phyloP scores from a whole-genome alignment of 1,284 basidiomycete genomes.

The Phylloboletellus chloephorus region DNA sequence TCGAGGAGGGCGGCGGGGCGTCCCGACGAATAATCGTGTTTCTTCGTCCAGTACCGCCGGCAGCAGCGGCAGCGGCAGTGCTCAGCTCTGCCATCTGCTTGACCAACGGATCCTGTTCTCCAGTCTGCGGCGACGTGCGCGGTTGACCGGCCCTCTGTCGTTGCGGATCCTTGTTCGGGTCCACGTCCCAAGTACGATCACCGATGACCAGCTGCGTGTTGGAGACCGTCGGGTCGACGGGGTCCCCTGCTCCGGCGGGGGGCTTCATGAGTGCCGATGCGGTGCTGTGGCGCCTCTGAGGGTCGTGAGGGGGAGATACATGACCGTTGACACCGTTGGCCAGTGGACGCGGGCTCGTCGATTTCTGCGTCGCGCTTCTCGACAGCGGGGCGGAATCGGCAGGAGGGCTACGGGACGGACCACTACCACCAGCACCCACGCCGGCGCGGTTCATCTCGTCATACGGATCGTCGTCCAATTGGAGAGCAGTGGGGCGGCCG shows the following conservation, averaged over 20 bases:
- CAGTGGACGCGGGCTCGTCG: slow-evolving; percentile 15
- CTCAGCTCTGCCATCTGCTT: slow-evolving; percentile 59
- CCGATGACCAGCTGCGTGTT: slow-evolving; percentile 67
- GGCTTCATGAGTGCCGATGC: slow-evolving; percentile 17
- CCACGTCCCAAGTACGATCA: slow-evolving; percentile 58
- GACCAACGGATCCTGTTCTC: slow-evolving; percentile 67
- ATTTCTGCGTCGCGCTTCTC: slow-evolving; percentile 28
- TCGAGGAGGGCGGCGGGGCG: slow-evolving; percentile 19
- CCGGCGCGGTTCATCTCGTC: slow-evolving; percentile 55
- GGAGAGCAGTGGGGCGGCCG: slow-evolving; percentile 28
- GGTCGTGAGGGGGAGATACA: slow-evolving; percentile 22
- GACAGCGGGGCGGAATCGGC: slow-evolving; percentile 16
- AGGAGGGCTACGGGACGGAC: slow-evolving; percentile 17
- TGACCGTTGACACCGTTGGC: slow-evolving; percentile 30
- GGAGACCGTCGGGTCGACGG: slow-evolving; percentile 53
- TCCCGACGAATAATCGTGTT: slow-evolving; percentile 26
- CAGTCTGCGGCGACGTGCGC: slow-evolving; percentile 27
- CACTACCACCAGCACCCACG: slow-evolving; percentile 54
- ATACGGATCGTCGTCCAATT: slow-evolving; percentile 40
- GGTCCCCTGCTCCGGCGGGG: slow-evolving; percentile 36
- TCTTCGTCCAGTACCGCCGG: slow-evolving; percentile 8
- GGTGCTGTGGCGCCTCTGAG: slow-evolving; percentile 27
- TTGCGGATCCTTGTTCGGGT: slow-evolving; percentile 58
- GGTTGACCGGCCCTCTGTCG: slow-evolving; percentile 24
- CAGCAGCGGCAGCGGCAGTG: slow-evolving; percentile 35